Evolutionary conservation across 2,329 filamentous ascomycete genomes (phyloP), one percentile per base, ranked within the genome.

Genomic region (Botrytis medusae): DNA sequence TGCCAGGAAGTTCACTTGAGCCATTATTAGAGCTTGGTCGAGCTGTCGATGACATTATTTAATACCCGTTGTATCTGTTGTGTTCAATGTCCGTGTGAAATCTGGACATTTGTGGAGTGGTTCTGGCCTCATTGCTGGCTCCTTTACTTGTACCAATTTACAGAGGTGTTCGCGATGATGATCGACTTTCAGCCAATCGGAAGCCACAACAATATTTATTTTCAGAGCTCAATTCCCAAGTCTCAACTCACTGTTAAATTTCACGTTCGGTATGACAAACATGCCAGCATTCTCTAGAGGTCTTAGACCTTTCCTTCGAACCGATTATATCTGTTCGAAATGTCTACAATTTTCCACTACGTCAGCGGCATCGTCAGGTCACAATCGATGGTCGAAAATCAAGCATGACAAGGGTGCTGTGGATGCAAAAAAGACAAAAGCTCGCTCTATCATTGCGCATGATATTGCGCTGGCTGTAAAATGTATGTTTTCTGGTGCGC

Each of bases 381-480:
- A 97, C 84, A 97, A 92, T 83, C 92, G 94, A 81, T 99, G 96
- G 96, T 94, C 94, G 73, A 97, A 96, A 80, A 98, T 98, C 84
- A 93, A 92, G 81, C 96, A 98, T 82, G 94, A 96, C 82, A 99
- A 99, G 83, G 94, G 92, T 69, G 93, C 91, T 75, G 92, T 91
- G 73, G 96, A 99, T 82, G 87, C 87, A 74, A 91, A 91, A 78
- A 97, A 95, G 83, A 93, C 90, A 83, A 87, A 87, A 61, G 87
- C 91, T 77, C 91, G 94, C 44, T 88, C 87, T 64, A 82, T 86
- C 62, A 88, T 97, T 78, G 87, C 91, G 34, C 91, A 93, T 77
- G 89, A 92, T 74, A 91, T 98, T 73, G 88, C 91, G 68, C 87
- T 91, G 75, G 91, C 91, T 74, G 93, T 93, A 2, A 94, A 92